Evolutionary conservation across 441 rosid genomes (phyloP).

Genomic region (Isatis lusitanica): DNA sequence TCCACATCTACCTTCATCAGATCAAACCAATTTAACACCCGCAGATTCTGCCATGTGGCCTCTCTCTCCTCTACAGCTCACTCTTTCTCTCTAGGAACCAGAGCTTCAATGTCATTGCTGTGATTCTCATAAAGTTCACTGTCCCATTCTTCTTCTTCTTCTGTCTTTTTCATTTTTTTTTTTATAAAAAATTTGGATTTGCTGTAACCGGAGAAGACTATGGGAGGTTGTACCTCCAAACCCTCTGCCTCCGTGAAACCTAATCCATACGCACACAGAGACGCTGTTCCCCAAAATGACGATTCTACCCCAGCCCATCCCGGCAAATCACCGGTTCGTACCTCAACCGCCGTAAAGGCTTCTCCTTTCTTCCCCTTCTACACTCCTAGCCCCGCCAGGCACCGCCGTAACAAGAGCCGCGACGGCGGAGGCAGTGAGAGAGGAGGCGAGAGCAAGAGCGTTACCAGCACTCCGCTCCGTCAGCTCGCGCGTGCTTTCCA

Average conservation of each 20-base stretch:
- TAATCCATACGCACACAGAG: constrained; percentile 66
- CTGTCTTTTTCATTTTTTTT: not conserved
- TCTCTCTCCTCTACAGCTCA: constrained; percentile 44
- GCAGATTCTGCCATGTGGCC: constrained; percentile 44
- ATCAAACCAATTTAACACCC: constrained; percentile 29
- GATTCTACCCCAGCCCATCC: constrained; percentile 36
- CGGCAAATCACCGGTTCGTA: constrained; percentile 39
- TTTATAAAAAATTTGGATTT: not conserved
- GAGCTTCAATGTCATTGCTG: constrained; percentile 37
- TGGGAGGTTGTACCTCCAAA: constrained; percentile 86
- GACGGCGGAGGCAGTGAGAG: not conserved
- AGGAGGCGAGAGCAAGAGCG: constrained; percentile 36
- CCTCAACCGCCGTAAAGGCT: constrained; percentile 36
- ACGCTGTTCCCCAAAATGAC: constrained; percentile 37
- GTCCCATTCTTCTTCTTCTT: constrained; percentile 17
- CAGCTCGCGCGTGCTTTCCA: constrained; percentile 64
- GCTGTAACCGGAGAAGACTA: constrained; percentile 19
- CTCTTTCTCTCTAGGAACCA: constrained; percentile 25
- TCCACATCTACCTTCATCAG: constrained; percentile 32
- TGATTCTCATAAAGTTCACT: constrained; percentile 31
- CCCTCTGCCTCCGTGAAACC: constrained; percentile 51
- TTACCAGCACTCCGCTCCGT: constrained; percentile 59
- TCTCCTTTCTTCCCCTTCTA: constrained; percentile 78
- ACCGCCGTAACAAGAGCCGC: constrained; percentile 53
- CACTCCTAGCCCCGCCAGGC: constrained; percentile 74